A percentile compares a stretch with the other conserved stretches of the same genome.
These are phyloP conservation scores for Xylaria sp. DNA, from an alignment of 2,329 filamentous ascomycete species.

Conservation along the genomic window DNA sequence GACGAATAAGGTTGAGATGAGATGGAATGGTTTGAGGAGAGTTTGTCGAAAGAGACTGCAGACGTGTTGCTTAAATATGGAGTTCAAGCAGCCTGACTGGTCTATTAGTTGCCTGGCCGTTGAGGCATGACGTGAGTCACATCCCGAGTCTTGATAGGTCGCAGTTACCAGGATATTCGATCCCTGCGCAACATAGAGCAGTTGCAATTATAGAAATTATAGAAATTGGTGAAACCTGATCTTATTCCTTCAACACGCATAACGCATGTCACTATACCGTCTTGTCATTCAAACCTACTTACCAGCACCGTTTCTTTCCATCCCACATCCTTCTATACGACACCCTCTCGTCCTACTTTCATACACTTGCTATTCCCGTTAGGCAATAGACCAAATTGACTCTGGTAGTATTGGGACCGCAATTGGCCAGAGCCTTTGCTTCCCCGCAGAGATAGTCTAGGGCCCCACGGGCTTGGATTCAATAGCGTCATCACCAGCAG, in stretches of 20 bases:
- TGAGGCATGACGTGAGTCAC: constrained; percentile 7
- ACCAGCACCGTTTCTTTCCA: not conserved
- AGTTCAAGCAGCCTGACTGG: not conserved
- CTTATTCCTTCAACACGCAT: too few relatives aligned
- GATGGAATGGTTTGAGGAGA: not conserved
- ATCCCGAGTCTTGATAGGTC: not conserved
- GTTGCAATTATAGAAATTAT: not conserved
- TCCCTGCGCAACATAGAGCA: not conserved
- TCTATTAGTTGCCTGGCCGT: not conserved
- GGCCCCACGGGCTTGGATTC: not conserved
- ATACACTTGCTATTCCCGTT: not conserved
- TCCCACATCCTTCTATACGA: too few relatives aligned
- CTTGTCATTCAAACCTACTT: not conserved
- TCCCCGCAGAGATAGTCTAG: not conserved
- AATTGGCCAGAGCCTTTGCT: not conserved
- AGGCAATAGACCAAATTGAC: not conserved
- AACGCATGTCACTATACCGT: too few relatives aligned
- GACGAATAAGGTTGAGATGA: not conserved
- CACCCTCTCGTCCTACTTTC: too few relatives aligned
- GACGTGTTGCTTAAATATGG: not conserved
- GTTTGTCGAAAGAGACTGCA: not conserved
- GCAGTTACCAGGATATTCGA: not conserved
- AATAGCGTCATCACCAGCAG: not conserved
- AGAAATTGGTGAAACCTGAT: too few relatives aligned
- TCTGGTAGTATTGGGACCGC: not conserved